Percentiles rank a stretch among this genome's conserved stretches.
Evolutionary conservation across 306 rosid genomes (phyloP).

Genomic region (Citrullus mucosospermus): DNA sequence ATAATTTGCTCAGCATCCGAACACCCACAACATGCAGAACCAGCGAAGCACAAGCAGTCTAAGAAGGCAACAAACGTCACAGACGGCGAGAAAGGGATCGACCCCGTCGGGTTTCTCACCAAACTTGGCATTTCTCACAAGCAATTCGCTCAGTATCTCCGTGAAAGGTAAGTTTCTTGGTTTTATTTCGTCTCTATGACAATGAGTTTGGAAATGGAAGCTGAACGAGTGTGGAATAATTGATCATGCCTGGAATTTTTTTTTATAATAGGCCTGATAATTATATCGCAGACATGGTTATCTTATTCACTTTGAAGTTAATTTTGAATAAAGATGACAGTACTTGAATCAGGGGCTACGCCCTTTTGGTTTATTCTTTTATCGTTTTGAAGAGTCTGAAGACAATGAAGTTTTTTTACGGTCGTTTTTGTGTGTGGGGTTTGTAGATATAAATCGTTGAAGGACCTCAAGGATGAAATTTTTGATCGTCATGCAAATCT

Average conservation of each 20-base stretch:
- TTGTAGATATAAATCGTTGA: constrained; percentile 60
- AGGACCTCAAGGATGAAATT: constrained; percentile 74
- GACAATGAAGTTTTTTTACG: neutral
- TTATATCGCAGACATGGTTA: neutral
- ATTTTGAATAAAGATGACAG: neutral
- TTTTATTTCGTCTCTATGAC: constrained; percentile 4
- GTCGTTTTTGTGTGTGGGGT: neutral
- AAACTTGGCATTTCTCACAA: constrained; percentile 71
- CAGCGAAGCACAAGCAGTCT: constrained; percentile 7
- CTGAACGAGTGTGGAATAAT: neutral
- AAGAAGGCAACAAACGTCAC: constrained; percentile 18
- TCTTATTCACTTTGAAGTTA: neutral
- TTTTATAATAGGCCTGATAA: neutral
- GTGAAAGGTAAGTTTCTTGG: constrained; percentile 48
- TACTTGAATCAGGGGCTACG: neutral
- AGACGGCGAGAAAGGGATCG: constrained; percentile 48
- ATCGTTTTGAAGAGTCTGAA: neutral
- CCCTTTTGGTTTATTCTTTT: neutral
- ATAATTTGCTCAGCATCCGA: constrained; percentile 54
- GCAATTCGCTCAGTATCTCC: constrained; percentile 71
- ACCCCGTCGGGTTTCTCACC: constrained; percentile 78
- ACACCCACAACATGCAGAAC: constrained; percentile 29
- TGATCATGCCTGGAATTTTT: neutral
- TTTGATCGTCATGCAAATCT: constrained; percentile 55
- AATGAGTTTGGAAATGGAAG: neutral